These are phyloP conservation scores for Penicillium coffeae DNA, from an alignment of 495 filamentous ascomycete species.

Conservation along the genomic window DNA sequence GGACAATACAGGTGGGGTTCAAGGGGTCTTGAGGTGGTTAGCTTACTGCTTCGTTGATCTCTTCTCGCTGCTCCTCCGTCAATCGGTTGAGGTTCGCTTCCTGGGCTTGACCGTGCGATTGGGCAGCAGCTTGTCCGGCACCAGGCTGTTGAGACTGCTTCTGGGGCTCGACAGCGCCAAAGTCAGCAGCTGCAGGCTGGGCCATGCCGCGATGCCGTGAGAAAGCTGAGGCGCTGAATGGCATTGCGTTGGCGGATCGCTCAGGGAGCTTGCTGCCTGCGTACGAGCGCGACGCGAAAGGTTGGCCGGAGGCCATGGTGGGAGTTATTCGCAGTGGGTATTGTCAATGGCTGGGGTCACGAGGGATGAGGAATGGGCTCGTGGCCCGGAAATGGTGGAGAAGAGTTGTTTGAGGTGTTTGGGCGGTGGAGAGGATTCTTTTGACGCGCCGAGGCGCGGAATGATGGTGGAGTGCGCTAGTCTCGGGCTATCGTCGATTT, in stretches of 20 bases:
- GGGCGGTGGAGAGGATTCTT: conserved; percentile 27
- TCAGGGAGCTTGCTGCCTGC: conserved; percentile 48
- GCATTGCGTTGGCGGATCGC: conserved; percentile 40
- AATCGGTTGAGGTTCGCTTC: conserved; percentile 52
- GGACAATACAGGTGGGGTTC: neutral
- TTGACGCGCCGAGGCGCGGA: conserved; percentile 25
- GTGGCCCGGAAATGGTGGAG: conserved; percentile 4
- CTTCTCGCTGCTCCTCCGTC: conserved; percentile 82
- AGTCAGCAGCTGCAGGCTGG: conserved; percentile 25
- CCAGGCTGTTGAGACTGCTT: conserved; percentile 29
- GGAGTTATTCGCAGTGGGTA: conserved; percentile 1
- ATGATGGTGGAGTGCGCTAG: conserved; percentile 3
- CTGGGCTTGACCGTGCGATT: conserved; percentile 36
- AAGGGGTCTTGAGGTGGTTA: conserved; percentile 6
- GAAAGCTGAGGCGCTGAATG: conserved; percentile 49
- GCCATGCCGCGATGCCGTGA: conserved; percentile 35
- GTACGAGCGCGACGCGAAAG: conserved; percentile 50
- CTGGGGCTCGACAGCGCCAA: conserved; percentile 24
- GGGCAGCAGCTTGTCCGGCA: conserved; percentile 24
- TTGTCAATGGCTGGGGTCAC: conserved; percentile 3
- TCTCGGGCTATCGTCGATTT: no score
- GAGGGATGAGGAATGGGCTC: neutral
- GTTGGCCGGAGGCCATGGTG: conserved; percentile 35
- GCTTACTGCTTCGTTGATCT: conserved; percentile 83
- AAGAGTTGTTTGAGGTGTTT: conserved; percentile 18